A percentile compares a stretch with the other conserved stretches of the same genome.
Conservation (phyloP, 2,329 filamentous ascomycete species). For the Ceratocystis papillata region DNA sequence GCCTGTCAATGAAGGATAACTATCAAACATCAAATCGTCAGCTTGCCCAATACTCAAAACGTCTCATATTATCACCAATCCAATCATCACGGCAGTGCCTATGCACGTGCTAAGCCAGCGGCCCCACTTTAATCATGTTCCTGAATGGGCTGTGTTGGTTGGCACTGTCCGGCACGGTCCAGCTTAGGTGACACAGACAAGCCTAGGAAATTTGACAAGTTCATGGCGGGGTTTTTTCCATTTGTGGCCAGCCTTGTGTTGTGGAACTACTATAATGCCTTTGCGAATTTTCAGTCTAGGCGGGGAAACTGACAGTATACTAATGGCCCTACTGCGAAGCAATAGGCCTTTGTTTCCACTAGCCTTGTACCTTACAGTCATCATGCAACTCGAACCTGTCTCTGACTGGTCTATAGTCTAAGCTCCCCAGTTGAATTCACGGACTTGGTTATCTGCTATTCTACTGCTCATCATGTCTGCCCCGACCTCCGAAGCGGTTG, state of each 20-base stretch:
- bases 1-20: too few species aligned
- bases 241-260: neutral
- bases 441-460: neutral
- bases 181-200: slow-evolving; percentile 10
- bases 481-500: neutral
- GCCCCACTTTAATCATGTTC: slow-evolving; percentile 7
- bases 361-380: neutral
- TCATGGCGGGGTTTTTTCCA: neutral
- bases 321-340: neutral
- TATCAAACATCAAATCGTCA: too few species aligned
- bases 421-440: neutral
- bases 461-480: slow-evolving; percentile 5
- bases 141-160: neutral
- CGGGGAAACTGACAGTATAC: neutral
- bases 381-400: neutral
- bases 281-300: neutral
- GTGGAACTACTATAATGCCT: neutral
- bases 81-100: slow-evolving; percentile 8
- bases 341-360: neutral
- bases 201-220: neutral
- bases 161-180: slow-evolving; percentile 3
- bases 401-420: neutral
- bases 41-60: neutral
- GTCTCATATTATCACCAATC: neutral
- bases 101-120: slow-evolving; percentile 5